Evolutionary conservation across 2,329 filamentous ascomycete genomes (phyloP).

Genomic region (Chalaropsis thielavioides): DNA sequence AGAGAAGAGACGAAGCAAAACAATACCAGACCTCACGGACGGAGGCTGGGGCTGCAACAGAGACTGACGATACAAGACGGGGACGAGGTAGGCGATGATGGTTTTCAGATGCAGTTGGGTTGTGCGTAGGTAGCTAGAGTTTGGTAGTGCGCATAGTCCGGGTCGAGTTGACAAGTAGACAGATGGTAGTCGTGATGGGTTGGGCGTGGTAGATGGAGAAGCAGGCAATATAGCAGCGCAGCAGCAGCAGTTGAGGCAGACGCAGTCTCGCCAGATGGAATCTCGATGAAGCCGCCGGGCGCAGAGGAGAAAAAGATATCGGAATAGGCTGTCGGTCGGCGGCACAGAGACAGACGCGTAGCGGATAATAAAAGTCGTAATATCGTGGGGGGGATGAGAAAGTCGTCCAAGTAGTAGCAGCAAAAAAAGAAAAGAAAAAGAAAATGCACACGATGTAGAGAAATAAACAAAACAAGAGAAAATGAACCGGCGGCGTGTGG

Average conservation of each 20-base stretch:
- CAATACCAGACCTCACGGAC: slow-evolving; percentile 15
- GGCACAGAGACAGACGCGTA: not conserved
- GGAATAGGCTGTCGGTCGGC: not conserved
- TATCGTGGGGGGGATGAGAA: not conserved
- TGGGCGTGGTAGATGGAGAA: not conserved
- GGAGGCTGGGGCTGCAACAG: slow-evolving; percentile 4
- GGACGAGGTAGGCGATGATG: not conserved
- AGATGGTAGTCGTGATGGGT: not conserved
- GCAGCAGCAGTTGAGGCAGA: too few species aligned
- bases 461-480: not conserved
- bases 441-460: not conserved
- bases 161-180: not conserved
- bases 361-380: not conserved
- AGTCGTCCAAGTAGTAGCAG: not conserved
- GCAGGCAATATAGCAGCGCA: too few species aligned
- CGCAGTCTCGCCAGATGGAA: too few species aligned
- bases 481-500: not conserved
- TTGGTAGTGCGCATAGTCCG: slow-evolving; percentile 1
- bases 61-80: not conserved
- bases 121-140: not conserved
- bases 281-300: not conserved
- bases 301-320: not conserved
- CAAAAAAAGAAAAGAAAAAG: slow-evolving; percentile 5
- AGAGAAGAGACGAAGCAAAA: slow-evolving; percentile 20
- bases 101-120: not conserved